Evolutionary conservation across 192 early-diverging fungal genomes (phyloP).

Genomic region (Radiomyces spectabilis): DNA sequence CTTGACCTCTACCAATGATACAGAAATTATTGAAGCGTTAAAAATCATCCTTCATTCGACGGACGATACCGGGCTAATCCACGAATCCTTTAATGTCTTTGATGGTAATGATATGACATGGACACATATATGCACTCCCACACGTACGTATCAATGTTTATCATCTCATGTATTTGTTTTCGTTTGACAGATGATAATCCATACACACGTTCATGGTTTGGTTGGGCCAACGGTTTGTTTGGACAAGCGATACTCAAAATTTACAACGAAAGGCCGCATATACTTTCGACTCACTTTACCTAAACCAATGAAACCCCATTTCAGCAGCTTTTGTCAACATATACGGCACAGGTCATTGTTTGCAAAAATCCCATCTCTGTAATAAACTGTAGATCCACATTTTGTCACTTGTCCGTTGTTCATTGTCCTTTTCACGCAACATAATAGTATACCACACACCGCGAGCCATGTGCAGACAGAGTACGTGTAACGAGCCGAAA

Average conservation of each 20-base stretch:
- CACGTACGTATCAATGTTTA: too few relatives aligned
- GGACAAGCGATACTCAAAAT: constrained; percentile 37
- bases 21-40: constrained; percentile 47
- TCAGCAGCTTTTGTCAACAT: too few relatives aligned
- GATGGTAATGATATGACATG: constrained; percentile 4
- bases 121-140: neutral
- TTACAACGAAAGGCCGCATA: constrained; percentile 15
- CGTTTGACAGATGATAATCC: neutral
- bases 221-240: constrained; percentile 55
- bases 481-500: too few relatives aligned
- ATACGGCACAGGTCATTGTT: neutral
- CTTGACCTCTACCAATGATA: constrained; percentile 35
- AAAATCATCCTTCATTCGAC: constrained; percentile 40
- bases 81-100: constrained; percentile 51
- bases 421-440: neutral
- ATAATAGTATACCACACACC: neutral
- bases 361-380: neutral
- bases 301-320: too few relatives aligned
- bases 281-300: constrained; percentile 2
- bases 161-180: neutral
- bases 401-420: neutral
- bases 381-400: too few relatives aligned
- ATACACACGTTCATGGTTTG: constrained; percentile 48
- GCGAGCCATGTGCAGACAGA: neutral
- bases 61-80: constrained; percentile 50